Percentiles rank a stretch among this genome's conserved stretches.
Evolutionary conservation across 441 rosid genomes (phyloP).

Genomic region (Sinapis alba): DNA sequence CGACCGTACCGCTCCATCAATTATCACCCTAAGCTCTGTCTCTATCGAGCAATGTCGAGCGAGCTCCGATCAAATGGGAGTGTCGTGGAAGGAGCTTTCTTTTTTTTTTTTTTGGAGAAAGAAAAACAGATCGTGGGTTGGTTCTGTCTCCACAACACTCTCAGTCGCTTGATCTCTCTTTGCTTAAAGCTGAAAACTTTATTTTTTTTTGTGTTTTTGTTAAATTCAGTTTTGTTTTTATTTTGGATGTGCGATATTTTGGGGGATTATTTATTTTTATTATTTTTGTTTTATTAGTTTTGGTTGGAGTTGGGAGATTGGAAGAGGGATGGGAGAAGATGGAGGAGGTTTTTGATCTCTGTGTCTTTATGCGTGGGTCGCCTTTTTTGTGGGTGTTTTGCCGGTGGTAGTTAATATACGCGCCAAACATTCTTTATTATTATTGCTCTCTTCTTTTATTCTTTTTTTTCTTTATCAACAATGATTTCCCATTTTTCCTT

Average conservation of each 20-base stretch:
- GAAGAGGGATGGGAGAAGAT: conserved; percentile 25
- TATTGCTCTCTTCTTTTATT: too few species aligned
- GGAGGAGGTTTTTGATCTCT: conserved; percentile 26
- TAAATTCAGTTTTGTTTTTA: neutral
- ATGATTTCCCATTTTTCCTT: too few species aligned
- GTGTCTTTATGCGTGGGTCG: conserved; percentile 33
- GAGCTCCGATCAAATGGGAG: conserved; percentile 53
- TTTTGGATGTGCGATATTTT: conserved; percentile 3
- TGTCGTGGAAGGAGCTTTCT: neutral
- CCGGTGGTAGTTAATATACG: conserved; percentile 54
- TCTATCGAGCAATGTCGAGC: conserved; percentile 16
- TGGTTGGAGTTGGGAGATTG: conserved; percentile 27
- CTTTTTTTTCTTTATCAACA: neutral
- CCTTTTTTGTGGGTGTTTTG: conserved; percentile 27
- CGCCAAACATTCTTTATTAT: conserved; percentile 49
- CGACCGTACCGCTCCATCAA: conserved; percentile 71
- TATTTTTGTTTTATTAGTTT: neutral
- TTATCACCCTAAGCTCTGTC: neutral
- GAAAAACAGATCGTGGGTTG: conserved; percentile 27
- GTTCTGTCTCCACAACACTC: conserved; percentile 18
- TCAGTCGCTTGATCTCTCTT: conserved; percentile 27
- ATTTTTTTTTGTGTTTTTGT: conserved; percentile 4
- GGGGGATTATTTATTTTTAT: neutral
- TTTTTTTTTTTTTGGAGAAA: neutral
- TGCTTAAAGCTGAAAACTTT: neutral